Conservation (phyloP, 1,284 basidiomycete species). For the Leccinum pallidistipes region DNA sequence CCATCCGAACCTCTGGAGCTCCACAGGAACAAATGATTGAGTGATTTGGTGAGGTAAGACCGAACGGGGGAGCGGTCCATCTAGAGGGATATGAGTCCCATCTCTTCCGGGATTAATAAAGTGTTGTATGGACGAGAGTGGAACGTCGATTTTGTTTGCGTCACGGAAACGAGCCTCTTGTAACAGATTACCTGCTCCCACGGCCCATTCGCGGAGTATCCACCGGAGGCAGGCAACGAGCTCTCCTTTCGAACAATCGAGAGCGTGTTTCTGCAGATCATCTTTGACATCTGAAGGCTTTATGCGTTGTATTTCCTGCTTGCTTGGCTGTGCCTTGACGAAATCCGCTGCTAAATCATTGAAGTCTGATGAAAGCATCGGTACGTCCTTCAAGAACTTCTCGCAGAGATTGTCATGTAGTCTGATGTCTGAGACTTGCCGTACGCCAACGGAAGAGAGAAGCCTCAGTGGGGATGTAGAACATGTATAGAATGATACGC, state of each 20-base stretch:
- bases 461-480: conserved; percentile 58
- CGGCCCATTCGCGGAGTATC: conserved; percentile 51
- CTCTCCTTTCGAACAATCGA: conserved; percentile 59
- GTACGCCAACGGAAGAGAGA: conserved; percentile 78
- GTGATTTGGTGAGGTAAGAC: conserved; percentile 67
- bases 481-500: conserved; percentile 79
- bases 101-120: conserved; percentile 58
- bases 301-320: conserved; percentile 70
- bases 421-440: conserved; percentile 68
- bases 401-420: conserved; percentile 70
- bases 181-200: conserved; percentile 51
- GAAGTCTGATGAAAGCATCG: conserved; percentile 70
- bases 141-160: conserved; percentile 36
- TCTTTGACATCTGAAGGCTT: conserved; percentile 79
- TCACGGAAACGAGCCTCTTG: conserved; percentile 53
- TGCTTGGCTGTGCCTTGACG: conserved; percentile 53
- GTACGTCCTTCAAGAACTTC: conserved; percentile 77
- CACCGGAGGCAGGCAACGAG: conserved; percentile 82
- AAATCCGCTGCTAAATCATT: conserved; percentile 58
- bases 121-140: conserved; percentile 60
- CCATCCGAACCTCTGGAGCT: conserved; percentile 76
- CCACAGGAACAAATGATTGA: conserved; percentile 49
- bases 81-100: conserved; percentile 29
- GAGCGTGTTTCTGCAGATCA: conserved; percentile 70
- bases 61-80: conserved; percentile 77